Evolutionary conservation across 2,329 filamentous ascomycete genomes (phyloP).

Genomic region (Huntiella abstrusa): DNA sequence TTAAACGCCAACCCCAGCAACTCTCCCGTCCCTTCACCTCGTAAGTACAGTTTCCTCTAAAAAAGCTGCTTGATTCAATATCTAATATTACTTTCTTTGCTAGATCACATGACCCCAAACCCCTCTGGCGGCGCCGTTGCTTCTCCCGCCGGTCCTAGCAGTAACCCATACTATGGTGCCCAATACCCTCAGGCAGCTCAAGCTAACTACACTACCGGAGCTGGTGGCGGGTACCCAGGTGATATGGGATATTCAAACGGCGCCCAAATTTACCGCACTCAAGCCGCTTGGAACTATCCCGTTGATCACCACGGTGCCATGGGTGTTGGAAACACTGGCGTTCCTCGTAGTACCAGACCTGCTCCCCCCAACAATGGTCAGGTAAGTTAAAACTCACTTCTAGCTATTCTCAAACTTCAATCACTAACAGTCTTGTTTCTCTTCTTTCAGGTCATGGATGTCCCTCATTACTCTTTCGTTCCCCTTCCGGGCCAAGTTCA

Average conservation of each 20-base stretch:
- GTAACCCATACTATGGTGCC: too few species aligned
- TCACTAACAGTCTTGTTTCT: not conserved
- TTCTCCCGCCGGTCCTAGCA: too few species aligned
- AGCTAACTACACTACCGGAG: slow-evolving; percentile 2
- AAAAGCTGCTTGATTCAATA: too few species aligned
- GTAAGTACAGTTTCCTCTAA: too few species aligned
- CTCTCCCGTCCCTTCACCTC: too few species aligned
- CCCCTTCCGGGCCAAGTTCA: slow-evolving; percentile 93
- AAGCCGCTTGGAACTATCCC: slow-evolving; percentile 95
- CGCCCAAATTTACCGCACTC: slow-evolving; percentile 79
- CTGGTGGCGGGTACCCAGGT: slow-evolving; percentile 61
- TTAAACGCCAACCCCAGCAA: too few species aligned
- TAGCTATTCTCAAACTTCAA: not conserved
- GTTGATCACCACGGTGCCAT: slow-evolving; percentile 99
- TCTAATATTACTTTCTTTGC: too few species aligned
- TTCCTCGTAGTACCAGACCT: slow-evolving; percentile 89
- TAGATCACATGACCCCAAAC: too few species aligned
- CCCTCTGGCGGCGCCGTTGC: too few species aligned
- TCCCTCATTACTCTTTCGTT: slow-evolving; percentile 62
- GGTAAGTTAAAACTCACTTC: slow-evolving; percentile 1
- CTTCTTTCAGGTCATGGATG: not conserved
- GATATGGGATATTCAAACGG: slow-evolving; percentile 93
- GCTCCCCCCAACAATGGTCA: slow-evolving; percentile 98
- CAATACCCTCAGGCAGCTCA: not conserved
- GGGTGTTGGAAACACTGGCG: slow-evolving; percentile 94